Base-by-base conservation (phyloP, 306 rosid species). In the Amphicarpaea edgeworthii region DNA sequence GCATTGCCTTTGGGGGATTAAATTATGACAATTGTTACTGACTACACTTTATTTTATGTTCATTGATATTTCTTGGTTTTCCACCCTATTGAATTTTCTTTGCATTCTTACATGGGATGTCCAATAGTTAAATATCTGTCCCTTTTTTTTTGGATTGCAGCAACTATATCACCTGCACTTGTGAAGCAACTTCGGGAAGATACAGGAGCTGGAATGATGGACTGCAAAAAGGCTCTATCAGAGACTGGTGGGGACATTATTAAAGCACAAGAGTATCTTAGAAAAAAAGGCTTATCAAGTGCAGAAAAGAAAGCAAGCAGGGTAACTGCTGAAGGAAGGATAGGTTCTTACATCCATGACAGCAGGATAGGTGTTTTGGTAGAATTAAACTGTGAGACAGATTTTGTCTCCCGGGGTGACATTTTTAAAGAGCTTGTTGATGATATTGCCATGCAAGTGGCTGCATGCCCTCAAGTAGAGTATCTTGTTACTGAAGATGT, bases 121-220 rank as follows among this genome's bases (percentile, higher is more conserved):
- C 57, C 42, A 21, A 2, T 55, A 32, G 68, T 51, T 20, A 58
- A 40, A 63, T 71, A 58, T 67, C 62, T 79, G 63, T 26, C 45
- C 68, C 57, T 1, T 30, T 55, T 76, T 34, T 47, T 79, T 67
- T 77, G 79, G 38, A 68, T 70, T 78, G 73, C 92, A 92, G 97
- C 91, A 68, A 78, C 87, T 76, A 87, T 96, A 88, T 89, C 98
- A 77, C 91, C 97, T 3, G 90, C 91, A 69, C 96, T 93, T 73
- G 97, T 93, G 80, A 93, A 90, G 89, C 92, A 93, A 78, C 93
- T 93, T 28, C 97, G 98, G 40, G 99, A 93, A 37, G 99, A 96
- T 77, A 90, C 97, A 4, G 99, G 99, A 72, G 99, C 99, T 49
- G 98, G 99, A 86, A 96, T 96, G 99, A 96, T 96, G 99, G 98